A percentile compares a stretch with the other conserved stretches of the same genome.
phyloP scores from a whole-genome alignment of 495 filamentous ascomycete species.

The Aspergillus mulundensis region DNA sequence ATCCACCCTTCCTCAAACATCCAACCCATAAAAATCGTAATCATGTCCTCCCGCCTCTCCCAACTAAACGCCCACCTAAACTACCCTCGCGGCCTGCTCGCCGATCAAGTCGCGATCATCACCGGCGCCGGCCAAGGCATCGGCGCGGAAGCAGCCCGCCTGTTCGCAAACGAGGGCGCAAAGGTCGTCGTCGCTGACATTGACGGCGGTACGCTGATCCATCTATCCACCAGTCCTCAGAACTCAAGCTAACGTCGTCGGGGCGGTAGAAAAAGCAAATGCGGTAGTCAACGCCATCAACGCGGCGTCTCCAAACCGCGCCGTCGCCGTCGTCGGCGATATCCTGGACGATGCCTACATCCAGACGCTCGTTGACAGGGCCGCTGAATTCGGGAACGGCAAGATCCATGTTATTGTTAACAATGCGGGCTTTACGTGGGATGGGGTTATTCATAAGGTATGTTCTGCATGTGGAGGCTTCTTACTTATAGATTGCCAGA shows the following conservation, averaged over 20 bases:
- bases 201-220: constrained; percentile 53
- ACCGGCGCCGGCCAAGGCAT: constrained; percentile 88
- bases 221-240: too few species aligned
- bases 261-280: constrained; percentile 61
- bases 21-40: constrained; percentile 8
- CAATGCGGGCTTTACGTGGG: constrained; percentile 87
- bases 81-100: constrained; percentile 72
- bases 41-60: constrained; percentile 51
- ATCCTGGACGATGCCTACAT: constrained; percentile 65
- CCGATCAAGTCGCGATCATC: constrained; percentile 79
- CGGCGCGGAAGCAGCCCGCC: constrained; percentile 72
- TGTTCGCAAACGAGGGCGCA: constrained; percentile 84
- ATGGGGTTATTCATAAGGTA: constrained; percentile 85
- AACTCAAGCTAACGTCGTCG: too few species aligned
- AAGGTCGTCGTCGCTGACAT: constrained; percentile 81
- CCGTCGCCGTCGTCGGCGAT: constrained; percentile 65
- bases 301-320: constrained; percentile 52
- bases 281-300: constrained; percentile 63
- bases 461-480: too few species aligned
- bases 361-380: constrained; percentile 61
- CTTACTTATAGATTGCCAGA: too few species aligned
- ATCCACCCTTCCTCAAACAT: constrained; percentile 9
- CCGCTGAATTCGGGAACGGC: constrained; percentile 74
- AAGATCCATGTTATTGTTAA: constrained; percentile 89
- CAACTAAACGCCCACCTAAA: constrained; percentile 75